These are phyloP conservation scores for Dendrobium huoshanense DNA, from an alignment of 106 monocot species.

Conservation along the genomic window DNA sequence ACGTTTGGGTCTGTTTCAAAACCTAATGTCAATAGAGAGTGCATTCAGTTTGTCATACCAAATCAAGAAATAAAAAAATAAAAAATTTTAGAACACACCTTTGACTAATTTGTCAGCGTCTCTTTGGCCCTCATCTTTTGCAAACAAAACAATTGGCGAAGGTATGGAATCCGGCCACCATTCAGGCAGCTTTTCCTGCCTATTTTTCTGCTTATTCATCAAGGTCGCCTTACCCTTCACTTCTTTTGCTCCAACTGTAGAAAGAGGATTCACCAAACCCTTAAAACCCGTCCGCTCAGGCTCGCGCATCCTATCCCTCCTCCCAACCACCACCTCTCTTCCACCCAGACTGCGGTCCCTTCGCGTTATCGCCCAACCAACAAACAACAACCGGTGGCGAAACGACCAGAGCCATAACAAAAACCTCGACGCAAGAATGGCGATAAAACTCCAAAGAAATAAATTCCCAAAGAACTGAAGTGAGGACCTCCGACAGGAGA, in stretches of 20 bases:
- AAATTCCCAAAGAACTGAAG: constrained; percentile 37
- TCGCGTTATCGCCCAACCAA: constrained; percentile 19
- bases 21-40: background rate
- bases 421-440: constrained; percentile 22
- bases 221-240: background rate
- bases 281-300: constrained; percentile 11
- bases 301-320: constrained; percentile 10
- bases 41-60: background rate
- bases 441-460: constrained; percentile 33
- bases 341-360: constrained; percentile 91
- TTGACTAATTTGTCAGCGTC: constrained; percentile 66
- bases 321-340: constrained; percentile 80
- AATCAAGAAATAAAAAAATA: background rate
- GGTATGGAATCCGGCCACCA: constrained; percentile 62
- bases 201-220: constrained; percentile 11
- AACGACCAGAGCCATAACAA: constrained; percentile 19
- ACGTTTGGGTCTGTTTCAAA: too few species aligned
- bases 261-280: constrained; percentile 31
- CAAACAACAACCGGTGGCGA: constrained; percentile 16
- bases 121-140: constrained; percentile 36
- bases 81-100: constrained; percentile 31
- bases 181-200: constrained; percentile 40
- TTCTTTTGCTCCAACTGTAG: constrained; percentile 11
- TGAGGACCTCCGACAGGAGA: constrained; percentile 73
- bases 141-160: background rate